Evolutionary conservation across 83 land plant genomes (phyloP).

Genomic region (Thuja plicata): DNA sequence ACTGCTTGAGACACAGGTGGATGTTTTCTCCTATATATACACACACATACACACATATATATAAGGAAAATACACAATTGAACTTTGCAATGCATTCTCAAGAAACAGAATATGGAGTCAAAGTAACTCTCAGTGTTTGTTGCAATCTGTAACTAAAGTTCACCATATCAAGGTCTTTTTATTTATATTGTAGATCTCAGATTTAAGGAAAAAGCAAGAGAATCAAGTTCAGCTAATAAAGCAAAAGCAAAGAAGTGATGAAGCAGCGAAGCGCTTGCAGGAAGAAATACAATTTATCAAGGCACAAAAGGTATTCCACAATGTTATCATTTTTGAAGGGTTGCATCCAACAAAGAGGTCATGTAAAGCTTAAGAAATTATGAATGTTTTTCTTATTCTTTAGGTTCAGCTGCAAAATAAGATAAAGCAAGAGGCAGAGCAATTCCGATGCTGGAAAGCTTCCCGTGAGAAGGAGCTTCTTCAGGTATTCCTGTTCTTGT

Average conservation of each 20-base stretch:
- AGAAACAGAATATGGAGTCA: neutral
- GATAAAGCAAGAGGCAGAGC: slow-evolving; percentile 97
- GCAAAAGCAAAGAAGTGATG: slow-evolving; percentile 97
- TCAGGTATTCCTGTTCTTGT: slow-evolving; percentile 60
- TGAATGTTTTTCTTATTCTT: slow-evolving; percentile 1
- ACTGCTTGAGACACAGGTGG: slow-evolving; percentile 88
- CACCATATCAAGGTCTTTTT: slow-evolving; percentile 1
- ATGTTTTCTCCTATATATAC: neutral
- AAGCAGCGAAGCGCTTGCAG: slow-evolving; percentile 91
- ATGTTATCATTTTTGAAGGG: neutral
- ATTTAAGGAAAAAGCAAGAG: slow-evolving; percentile 97
- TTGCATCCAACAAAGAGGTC: neutral
- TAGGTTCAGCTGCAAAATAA: slow-evolving; percentile 99
- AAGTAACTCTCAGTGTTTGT: neutral
- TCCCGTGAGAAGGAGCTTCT: slow-evolving; percentile 94
- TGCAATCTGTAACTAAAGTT: neutral
- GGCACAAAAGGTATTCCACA: slow-evolving; percentile 57
- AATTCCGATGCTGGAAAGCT: slow-evolving; percentile 95
- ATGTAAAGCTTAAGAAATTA: neutral
- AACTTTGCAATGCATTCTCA: neutral
- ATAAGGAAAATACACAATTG: neutral
- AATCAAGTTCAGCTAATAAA: slow-evolving; percentile 92
- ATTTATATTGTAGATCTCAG: slow-evolving; percentile 59
- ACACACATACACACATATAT: too few species aligned
- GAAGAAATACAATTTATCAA: slow-evolving; percentile 86